Evolutionary conservation across 2,329 filamentous ascomycete genomes (phyloP), one percentile per base, ranked within the genome.

Genomic region (Fusarium armeniacum): DNA sequence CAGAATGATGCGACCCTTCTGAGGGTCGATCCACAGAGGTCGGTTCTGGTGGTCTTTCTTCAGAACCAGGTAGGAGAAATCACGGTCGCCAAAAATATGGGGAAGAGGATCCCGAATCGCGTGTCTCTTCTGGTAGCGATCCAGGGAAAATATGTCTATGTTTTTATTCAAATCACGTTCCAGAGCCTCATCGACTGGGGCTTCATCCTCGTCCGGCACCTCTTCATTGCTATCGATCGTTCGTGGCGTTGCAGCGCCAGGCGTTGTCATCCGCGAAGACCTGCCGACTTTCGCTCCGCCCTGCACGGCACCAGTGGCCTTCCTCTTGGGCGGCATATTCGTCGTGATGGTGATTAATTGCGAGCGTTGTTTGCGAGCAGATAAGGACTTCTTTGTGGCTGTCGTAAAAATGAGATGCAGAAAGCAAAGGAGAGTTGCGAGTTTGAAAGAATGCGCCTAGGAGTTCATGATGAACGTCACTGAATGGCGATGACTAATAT

Each of bases 11-110:
- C 91, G 90, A 36, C 93, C 94, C 77, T 92, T 93, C 47, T 91
- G 84, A 4, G 94, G 93, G 78, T 98, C 94, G 73, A 99, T 96
- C 93, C 94, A 98, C 63, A 98, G 86, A 18, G 96, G 96, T 18
- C 96, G 90, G 76, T 94, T 93, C 68, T 90, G 89, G 82, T 97
- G 94, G 79, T 98, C 95, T 5, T 91, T 89, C 81, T 98, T 98
- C 70, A 98, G 84, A 38, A 88, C 84, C 38, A 97, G 85, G 70
- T 91, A 91, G 50, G 93, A 94, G 78, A 96, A 96, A 80, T 99
- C 94, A 79, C 82, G 75, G 75, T 83, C 75, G 74, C 81, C 76
- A 78, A 85, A 81, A 75, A 85, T 80, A 76, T 83, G 76, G 65
- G 82, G 78, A 62, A 85, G 76, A 73, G 84, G 78, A 70, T 84